Conservation (phyloP, 2,329 filamentous ascomycete species). For the Exophiala phaeomuriformis region DNA sequence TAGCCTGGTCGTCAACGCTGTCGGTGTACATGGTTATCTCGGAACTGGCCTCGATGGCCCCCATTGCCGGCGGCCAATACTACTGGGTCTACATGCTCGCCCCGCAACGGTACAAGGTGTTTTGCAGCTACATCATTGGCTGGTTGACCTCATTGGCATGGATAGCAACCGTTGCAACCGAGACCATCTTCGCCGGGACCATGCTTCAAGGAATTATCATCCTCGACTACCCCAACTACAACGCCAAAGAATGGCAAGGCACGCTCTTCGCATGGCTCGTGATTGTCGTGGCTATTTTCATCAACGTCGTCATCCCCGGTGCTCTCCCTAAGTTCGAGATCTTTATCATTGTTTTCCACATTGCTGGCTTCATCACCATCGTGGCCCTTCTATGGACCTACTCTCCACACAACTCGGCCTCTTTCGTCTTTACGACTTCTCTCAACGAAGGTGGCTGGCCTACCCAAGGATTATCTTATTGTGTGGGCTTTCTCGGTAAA, state of each 20-base stretch:
- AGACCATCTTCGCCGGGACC: conserved; percentile 37
- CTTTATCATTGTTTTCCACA: conserved; percentile 37
- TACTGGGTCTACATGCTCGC: conserved; percentile 44
- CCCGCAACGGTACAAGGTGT: conserved; percentile 35
- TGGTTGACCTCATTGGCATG: conserved; percentile 41
- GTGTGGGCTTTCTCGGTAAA: conserved; percentile 31
- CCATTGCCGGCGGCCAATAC: conserved; percentile 42
- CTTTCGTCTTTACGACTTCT: conserved; percentile 31
- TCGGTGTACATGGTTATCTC: conserved; percentile 43
- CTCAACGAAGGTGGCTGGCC: conserved; percentile 33
- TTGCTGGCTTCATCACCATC: conserved; percentile 43
- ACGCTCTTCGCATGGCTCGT: conserved; percentile 38
- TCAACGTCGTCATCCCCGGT: conserved; percentile 40
- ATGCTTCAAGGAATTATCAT: conserved; percentile 38
- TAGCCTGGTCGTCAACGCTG: conserved; percentile 46
- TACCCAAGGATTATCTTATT: conserved; percentile 32
- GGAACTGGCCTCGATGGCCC: conserved; percentile 43
- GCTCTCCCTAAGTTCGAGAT: conserved; percentile 38
- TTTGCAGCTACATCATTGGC: conserved; percentile 40
- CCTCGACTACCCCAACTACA: conserved; percentile 35
- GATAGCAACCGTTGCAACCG: conserved; percentile 39
- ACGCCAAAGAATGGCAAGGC: conserved; percentile 34
- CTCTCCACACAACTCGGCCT: conserved; percentile 27
- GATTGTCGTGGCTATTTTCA: conserved; percentile 34
- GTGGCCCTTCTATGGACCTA: conserved; percentile 34